Percentiles rank a stretch among this genome's conserved stretches.
Conservation (phyloP, 2,329 filamentous ascomycete genomes). For the Cercospora sp. region DNA sequence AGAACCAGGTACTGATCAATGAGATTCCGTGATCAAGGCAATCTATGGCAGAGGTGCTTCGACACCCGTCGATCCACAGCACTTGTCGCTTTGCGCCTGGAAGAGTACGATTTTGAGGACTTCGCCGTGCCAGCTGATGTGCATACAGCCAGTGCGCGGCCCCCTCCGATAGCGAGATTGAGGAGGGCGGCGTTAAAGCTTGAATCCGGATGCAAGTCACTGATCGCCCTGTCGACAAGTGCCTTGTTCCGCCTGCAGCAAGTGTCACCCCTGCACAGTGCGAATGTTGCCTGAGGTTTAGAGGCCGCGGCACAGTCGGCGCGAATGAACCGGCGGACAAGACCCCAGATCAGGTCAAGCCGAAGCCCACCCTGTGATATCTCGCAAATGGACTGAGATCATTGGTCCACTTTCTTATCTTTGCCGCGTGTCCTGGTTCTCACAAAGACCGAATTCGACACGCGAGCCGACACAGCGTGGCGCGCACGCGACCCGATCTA, state of each 20-base stretch:
- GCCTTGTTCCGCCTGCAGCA: not conserved
- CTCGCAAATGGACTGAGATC: not conserved
- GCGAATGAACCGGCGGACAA: conserved; percentile 1
- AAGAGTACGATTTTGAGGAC: not conserved
- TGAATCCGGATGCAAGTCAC: not conserved
- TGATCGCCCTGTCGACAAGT: not conserved
- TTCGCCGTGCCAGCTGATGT: not conserved
- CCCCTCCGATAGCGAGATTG: not conserved
- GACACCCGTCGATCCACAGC: not conserved
- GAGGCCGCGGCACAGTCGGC: not conserved
- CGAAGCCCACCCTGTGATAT: not conserved
- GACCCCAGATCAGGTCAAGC: conserved; percentile 1
- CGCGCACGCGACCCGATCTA: not conserved
- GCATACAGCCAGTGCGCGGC: not conserved
- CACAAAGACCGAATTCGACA: not conserved
- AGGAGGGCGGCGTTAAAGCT: not conserved
- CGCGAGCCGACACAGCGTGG: not conserved
- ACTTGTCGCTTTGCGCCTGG: not conserved
- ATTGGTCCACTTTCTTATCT: conserved; percentile 9
- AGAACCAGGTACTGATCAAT: conserved; percentile 33
- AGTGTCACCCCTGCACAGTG: not conserved
- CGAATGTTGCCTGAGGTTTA: not conserved
- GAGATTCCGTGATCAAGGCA: not conserved
- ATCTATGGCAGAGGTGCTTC: not conserved
- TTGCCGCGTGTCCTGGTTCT: not conserved